Conservation (phyloP, 495 filamentous ascomycete genomes). For the Daldinia childiae region DNA sequence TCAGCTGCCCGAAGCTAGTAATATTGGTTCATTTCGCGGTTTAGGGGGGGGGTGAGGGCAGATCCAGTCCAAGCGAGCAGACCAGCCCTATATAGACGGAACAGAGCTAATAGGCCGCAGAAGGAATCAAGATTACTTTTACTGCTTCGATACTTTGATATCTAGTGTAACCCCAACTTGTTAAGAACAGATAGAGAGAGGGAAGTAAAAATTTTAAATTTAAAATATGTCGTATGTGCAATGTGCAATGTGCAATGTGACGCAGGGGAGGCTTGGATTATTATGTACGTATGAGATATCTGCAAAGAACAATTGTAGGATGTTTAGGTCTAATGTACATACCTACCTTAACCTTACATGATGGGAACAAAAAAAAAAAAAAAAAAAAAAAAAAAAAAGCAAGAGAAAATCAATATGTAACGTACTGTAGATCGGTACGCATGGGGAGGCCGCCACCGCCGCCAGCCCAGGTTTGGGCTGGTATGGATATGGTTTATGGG, state of each 20-base stretch:
- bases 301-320: slow-evolving; percentile 37
- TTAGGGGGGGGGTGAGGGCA: slow-evolving; percentile 40
- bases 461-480: slow-evolving; percentile 18
- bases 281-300: slow-evolving; percentile 27
- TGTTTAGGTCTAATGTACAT: slow-evolving; percentile 26
- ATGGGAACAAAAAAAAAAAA: background rate
- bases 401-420: slow-evolving; percentile 33
- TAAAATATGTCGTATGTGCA: slow-evolving; percentile 41
- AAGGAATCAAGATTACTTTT: slow-evolving; percentile 26
- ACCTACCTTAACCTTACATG: background rate
- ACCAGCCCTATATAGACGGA: slow-evolving; percentile 45
- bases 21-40: slow-evolving; percentile 44
- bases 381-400: slow-evolving; percentile 32
- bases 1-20: slow-evolving; percentile 46
- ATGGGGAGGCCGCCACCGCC: slow-evolving; percentile 41
- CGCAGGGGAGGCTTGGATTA: slow-evolving; percentile 44
- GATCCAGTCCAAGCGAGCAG: slow-evolving; percentile 44
- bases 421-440: slow-evolving; percentile 40
- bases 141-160: slow-evolving; percentile 26
- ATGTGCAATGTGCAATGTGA: slow-evolving; percentile 46
- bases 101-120: slow-evolving; percentile 23
- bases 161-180: slow-evolving; percentile 37
- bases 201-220: too few species aligned
- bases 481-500: slow-evolving; percentile 13
- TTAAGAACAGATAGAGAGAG: background rate